Evolutionary conservation across 2,329 filamentous ascomycete species (phyloP), one percentile per base, ranked within the genome.

Genomic region (Raffaelea arxii): DNA sequence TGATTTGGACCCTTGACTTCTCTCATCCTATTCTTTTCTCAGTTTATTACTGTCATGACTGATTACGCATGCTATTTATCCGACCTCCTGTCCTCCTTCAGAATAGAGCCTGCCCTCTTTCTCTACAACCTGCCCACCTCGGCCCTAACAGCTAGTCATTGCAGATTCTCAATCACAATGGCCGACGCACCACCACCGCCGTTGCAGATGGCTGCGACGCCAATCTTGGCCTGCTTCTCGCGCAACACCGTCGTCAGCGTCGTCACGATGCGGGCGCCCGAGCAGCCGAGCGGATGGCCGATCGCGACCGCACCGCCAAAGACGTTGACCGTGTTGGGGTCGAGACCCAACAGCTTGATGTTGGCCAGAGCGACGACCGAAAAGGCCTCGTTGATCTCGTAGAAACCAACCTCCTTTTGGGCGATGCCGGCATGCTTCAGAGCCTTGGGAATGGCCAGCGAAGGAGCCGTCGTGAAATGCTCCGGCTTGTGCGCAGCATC

Each of bases 381-480:
- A 75, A 98, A 98, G 37, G 92, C 92, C 75, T 98, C 92, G 74
- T 98, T 98, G 75, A 98, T 96, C 75, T 98, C 92, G 66, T 92
- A 98, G 57, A 81, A 92, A 60, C 97, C 91, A 49, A 98, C 76
- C 49, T 86, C 75, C 53, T 83, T 79, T 56, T 82, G 76, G 48
- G 80, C 77, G 52, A 98, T 70, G 52, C 86, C 86, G 51, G 92
- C 92, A 69, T 98, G 91, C 76, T 91, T 89, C 61, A 98, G 79
- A 49, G 92, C 92, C 76, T 97, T 98, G 64, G 92, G 92, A 58
- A 98, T 94, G 55, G 92, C 92, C 47, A 97, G 78, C 19, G 92
- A 79, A 10, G 92, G 92, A 9, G 92, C 85, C 42, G 89, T 92
- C 55, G 92, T 98, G 78, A 98, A 98, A 65, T 92, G 92, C 71